Evolutionary conservation across 1,139 yeast genomes (phyloP).

Genomic region (Eremothecium coryli): DNA sequence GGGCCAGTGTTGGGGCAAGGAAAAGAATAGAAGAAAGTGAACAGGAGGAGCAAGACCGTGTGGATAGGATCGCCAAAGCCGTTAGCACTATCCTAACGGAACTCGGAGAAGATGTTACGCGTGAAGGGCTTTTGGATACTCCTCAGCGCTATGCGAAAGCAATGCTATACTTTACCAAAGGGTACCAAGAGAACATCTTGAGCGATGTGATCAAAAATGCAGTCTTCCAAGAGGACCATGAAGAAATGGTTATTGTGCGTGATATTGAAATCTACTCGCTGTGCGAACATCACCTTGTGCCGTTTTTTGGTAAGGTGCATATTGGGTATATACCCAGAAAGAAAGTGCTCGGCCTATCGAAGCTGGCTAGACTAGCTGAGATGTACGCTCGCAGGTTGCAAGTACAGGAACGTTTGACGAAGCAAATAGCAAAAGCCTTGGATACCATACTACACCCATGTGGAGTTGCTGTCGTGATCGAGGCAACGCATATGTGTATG

Average conservation of each 20-base stretch:
- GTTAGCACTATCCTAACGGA: constrained; percentile 74
- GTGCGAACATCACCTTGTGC: constrained; percentile 96
- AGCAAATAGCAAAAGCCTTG: constrained; percentile 94
- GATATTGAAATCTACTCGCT: constrained; percentile 87
- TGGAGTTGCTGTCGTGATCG: constrained; percentile 97
- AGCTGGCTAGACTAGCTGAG: constrained; percentile 90
- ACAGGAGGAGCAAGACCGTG: constrained; percentile 54
- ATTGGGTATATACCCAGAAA: constrained; percentile 95
- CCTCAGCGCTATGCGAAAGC: constrained; percentile 97
- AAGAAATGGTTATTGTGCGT: constrained; percentile 95
- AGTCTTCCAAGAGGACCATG: constrained; percentile 96
- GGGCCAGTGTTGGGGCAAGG: constrained; percentile 92
- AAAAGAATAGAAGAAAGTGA: constrained; percentile 55
- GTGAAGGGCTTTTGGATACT: constrained; percentile 89
- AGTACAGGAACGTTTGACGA: constrained; percentile 92
- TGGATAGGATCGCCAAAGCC: constrained; percentile 71
- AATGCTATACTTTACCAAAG: constrained; percentile 89
- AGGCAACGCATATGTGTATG: constrained; percentile 99
- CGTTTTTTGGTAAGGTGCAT: constrained; percentile 93
- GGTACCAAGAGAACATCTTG: constrained; percentile 80
- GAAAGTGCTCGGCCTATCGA: constrained; percentile 86
- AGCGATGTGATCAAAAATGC: constrained; percentile 89
- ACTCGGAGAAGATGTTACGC: constrained; percentile 79
- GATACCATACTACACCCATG: constrained; percentile 85
- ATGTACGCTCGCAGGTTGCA: constrained; percentile 93